Base-by-base conservation (phyloP, 108 stramenopile genomes). In the Fistulifera pelliculosa region DNA sequence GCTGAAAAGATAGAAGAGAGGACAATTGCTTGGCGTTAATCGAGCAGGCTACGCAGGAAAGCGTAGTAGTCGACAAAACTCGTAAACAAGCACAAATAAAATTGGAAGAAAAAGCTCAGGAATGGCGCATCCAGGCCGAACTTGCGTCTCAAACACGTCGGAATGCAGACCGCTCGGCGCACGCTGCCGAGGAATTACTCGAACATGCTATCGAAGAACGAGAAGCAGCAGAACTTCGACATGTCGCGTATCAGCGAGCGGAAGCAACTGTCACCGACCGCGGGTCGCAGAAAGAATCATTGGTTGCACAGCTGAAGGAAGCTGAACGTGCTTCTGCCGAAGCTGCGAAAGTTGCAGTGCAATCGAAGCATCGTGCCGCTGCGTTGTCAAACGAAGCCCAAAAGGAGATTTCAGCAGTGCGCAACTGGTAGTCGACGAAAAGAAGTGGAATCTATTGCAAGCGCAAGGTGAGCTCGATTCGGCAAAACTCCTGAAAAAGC, bases 191-290 rank as follows among this genome's bases (percentile, higher is more conserved):
- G 56, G 82, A 88, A 42, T 54, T 88, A 40, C 82, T 80, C 18
- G 82, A 84, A 42, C 80, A 88, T 60, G 87, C 87, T 18, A 59
- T 79, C 49, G 87, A 88, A 66, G 87, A 88, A 47, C 64, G 81
- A 52, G 87, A 84, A 64, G 87, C 87, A 7, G 83, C 87, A 13
- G 77, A 77, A 52, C 58, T 88, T 22, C 60, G 86, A 45, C 70
- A 55, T 18, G 63, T 66, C 25, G 86, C 86, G 8, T 64, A 69
- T n/a, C 65, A 71, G 24, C 76, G 67, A 40, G 86, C 86, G 19
- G 66, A 81, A 60, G 60, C 73, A 22, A 73, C 64, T 41, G 78
- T 77, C 16, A 41, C 74, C 47, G 61, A 65, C 19, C 74, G 60
- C 38, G 78, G 71, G 26, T 68, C 71, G 11, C 66, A 83, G 17